These are phyloP conservation scores for Solanum medicagineum DNA, from an alignment of 257 asterid species.

Conservation along the genomic window DNA sequence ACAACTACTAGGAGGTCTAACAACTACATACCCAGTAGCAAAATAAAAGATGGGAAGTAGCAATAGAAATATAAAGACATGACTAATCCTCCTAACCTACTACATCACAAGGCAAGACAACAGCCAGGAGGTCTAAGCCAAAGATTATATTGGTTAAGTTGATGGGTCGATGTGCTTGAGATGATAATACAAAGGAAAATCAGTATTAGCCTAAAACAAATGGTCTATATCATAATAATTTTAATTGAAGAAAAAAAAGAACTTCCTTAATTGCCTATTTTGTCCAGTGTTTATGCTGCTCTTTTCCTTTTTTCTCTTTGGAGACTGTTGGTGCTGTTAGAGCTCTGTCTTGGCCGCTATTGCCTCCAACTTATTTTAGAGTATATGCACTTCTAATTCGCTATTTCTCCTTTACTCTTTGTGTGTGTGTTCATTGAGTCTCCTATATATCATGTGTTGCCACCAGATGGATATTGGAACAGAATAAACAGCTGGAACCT, in stretches of 20 bases:
- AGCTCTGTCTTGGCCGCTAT: background rate
- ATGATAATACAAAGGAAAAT: background rate
- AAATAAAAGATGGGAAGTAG: too few relatives aligned
- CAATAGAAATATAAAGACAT: too few relatives aligned
- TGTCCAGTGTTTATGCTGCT: background rate
- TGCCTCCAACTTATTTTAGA: background rate
- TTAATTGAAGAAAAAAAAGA: background rate
- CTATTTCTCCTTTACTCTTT: background rate
- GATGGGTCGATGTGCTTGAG: background rate
- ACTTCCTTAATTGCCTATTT: background rate
- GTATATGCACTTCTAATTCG: background rate
- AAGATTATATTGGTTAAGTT: background rate
- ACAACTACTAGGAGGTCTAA: background rate
- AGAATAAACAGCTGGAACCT: slow-evolving; percentile 59
- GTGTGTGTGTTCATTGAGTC: background rate
- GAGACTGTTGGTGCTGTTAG: background rate
- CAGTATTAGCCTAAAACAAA: background rate
- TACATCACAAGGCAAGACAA: background rate
- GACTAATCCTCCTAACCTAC: too few relatives aligned
- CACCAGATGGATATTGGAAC: slow-evolving; percentile 71
- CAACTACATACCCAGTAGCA: too few relatives aligned
- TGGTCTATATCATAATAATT: background rate
- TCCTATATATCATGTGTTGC: background rate
- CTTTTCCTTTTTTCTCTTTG: background rate
- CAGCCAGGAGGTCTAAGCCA: background rate